Evolutionary conservation across 2,329 filamentous ascomycete species (phyloP), one percentile per base, ranked within the genome.

Genomic region (Metarhizium guizhouense): DNA sequence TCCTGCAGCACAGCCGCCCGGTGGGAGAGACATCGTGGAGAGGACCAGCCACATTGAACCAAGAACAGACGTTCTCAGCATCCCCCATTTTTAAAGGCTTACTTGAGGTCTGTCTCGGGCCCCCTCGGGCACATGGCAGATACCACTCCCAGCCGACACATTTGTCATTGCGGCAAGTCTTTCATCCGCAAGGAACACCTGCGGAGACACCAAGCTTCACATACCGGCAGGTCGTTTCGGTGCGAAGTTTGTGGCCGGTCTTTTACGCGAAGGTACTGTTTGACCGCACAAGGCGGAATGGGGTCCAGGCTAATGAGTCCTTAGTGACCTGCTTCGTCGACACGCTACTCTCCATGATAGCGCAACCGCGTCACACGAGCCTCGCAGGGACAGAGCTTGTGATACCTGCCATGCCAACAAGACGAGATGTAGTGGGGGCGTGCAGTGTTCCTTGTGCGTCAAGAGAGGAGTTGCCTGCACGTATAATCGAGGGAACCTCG

Each of bases 381-480:
- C 65, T 5, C 66, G 73, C 49, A 68, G 67, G 29, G 70, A 70
- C 32, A 65, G 68, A 7, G 74, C 75, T 10, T 77, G 75, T 51
- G 67, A 74, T 58, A 65, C 70, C 6, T 77, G 74, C 32, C 74
- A 74, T 51, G 63, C 68, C n/a, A 74, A 71, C 57, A 77, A 76
- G 62, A 74, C 70, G 2, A 75, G 73, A 57, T 76, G 74, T 52
- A 69, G 74, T 56, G 74, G 74, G 2, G 70, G 71, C 13, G 55
- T 61, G 2, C 66, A 65, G 29, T 76, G 74, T 48, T 67, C 68
- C 1, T 68, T 72, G 2, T 76, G 74, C 49, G 58, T 60, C 4
- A 75, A 73, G 58, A 67, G 70, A 55, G 67, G 66, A 2, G 67
- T 74, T 18, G 58, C 59, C 16, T 76, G 74, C 56, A 70, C 67